These are phyloP conservation scores for Talaromyces sp. DNA, from an alignment of 2,329 filamentous ascomycete species.

Conservation along the genomic window DNA sequence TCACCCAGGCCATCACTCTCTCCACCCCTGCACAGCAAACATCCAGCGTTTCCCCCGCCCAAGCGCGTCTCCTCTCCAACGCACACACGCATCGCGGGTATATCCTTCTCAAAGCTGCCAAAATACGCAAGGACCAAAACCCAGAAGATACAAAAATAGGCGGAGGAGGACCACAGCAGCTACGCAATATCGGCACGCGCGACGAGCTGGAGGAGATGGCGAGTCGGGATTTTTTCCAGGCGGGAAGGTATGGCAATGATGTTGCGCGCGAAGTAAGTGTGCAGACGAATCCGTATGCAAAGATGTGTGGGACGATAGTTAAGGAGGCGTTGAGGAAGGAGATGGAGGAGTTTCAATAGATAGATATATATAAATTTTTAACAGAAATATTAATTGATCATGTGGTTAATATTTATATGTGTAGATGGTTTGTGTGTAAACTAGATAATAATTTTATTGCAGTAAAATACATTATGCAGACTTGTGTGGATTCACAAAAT, in stretches of 20 bases:
- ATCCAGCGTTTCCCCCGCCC: conserved; percentile 38
- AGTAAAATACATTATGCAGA: not conserved
- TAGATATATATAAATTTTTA: no score
- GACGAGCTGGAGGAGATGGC: conserved; percentile 52
- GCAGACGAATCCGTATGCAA: conserved; percentile 59
- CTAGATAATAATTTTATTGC: not conserved
- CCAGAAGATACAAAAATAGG: not conserved
- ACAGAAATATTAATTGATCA: no score
- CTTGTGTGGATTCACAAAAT: conserved; percentile 51
- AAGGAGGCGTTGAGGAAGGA: conserved; percentile 57
- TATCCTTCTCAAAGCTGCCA: conserved; percentile 36
- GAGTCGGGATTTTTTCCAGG: conserved; percentile 51
- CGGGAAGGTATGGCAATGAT: conserved; percentile 53
- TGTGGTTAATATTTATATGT: no score
- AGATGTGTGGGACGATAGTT: conserved; percentile 59
- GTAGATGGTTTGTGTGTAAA: no score
- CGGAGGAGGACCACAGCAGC: conserved; percentile 23
- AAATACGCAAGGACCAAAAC: conserved; percentile 17
- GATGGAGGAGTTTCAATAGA: conserved; percentile 28
- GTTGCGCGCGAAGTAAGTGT: conserved; percentile 55
- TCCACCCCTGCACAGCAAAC: conserved; percentile 36
- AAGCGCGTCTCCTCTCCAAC: conserved; percentile 49
- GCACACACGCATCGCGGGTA: conserved; percentile 53
- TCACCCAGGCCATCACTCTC: conserved; percentile 43
- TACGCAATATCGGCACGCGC: conserved; percentile 26